Evolutionary conservation across 495 filamentous ascomycete species (phyloP).

Genomic region (Penicillium paradoxum): DNA sequence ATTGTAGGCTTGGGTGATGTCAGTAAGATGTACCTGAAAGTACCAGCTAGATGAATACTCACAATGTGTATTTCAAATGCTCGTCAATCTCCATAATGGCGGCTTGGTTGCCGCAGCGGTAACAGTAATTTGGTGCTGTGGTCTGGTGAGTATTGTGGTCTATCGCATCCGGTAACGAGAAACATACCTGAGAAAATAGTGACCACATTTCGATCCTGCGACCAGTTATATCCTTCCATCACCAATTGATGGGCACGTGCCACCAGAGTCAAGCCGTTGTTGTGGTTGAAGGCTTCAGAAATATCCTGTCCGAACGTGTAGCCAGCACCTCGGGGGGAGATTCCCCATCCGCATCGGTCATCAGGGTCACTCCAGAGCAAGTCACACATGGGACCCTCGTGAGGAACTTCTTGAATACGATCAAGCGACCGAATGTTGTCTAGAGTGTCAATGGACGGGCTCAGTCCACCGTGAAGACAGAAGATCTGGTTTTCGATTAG

Average conservation of each 20-base stretch:
- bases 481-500: slow-evolving; percentile 99
- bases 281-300: slow-evolving; percentile 99
- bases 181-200: slow-evolving; percentile 93
- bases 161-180: background rate
- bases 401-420: slow-evolving; percentile 95
- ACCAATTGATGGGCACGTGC: slow-evolving; percentile 93
- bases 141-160: slow-evolving; percentile 5
- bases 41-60: slow-evolving; percentile 38
- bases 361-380: slow-evolving; percentile 97
- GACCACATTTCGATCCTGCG: slow-evolving; percentile 91
- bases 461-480: slow-evolving; percentile 95
- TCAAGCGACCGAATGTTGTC: slow-evolving; percentile 97
- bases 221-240: slow-evolving; percentile 99
- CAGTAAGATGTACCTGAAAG: slow-evolving; percentile 3
- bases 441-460: slow-evolving; percentile 93
- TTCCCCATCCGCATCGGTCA: slow-evolving; percentile 98
- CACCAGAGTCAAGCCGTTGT: slow-evolving; percentile 95
- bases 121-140: slow-evolving; percentile 93
- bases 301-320: slow-evolving; percentile 99
- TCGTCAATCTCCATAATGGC: slow-evolving; percentile 99
- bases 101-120: slow-evolving; percentile 96
- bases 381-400: slow-evolving; percentile 99
- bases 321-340: slow-evolving; percentile 91
- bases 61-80: slow-evolving; percentile 99
- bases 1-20: slow-evolving; percentile 75